phyloP scores from a whole-genome alignment of 116 monocot species.

The Posidonia oceanica region DNA sequence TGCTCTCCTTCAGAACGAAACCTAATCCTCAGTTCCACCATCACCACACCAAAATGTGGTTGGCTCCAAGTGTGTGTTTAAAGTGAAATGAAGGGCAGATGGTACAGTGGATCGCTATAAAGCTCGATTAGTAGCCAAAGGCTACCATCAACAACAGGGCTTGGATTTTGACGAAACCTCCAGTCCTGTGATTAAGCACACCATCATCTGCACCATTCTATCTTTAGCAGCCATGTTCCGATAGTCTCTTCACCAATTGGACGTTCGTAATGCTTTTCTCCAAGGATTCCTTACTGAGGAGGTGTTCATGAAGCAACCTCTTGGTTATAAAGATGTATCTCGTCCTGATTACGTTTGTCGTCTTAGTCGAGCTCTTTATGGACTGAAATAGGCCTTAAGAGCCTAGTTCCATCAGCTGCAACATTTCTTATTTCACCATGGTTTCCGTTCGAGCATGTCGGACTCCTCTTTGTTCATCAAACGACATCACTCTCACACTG shows the following conservation, averaged over 20 bases:
- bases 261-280: neutral
- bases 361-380: neutral
- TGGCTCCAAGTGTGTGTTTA: neutral
- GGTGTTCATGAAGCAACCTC: neutral
- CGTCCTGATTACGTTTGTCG: neutral
- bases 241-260: neutral
- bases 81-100: neutral
- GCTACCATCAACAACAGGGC: neutral
- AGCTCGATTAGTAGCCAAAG: neutral
- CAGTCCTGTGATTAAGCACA: neutral
- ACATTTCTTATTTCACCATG: neutral
- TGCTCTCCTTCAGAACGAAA: neutral
- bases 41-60: neutral
- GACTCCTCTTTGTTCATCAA: neutral
- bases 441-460: neutral
- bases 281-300: neutral
- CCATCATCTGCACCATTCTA: neutral
- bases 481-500: too few relatives aligned
- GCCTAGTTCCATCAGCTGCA: neutral
- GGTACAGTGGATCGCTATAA: constrained; percentile 1
- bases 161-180: neutral
- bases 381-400: neutral
- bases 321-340: neutral
- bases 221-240: neutral
- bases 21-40: neutral